These are phyloP conservation scores for Cotoneaster glaucophyllus DNA, from an alignment of 306 rosid genomes.

Conservation along the genomic window DNA sequence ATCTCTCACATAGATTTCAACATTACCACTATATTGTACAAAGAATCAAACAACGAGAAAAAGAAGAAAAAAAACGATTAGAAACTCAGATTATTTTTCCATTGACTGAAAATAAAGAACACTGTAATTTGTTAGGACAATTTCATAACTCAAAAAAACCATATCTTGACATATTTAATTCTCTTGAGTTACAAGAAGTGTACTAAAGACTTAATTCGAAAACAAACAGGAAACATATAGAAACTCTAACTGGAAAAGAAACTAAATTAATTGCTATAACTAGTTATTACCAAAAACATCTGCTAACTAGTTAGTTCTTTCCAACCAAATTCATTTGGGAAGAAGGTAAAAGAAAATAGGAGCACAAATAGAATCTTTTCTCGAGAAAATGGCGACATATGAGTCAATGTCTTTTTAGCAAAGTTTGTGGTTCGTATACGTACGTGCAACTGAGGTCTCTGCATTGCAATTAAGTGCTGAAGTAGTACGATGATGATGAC, in stretches of 20 bases:
- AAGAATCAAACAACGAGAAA: neutral
- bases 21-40: neutral
- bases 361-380: neutral
- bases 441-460: conserved; percentile 27
- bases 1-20: neutral
- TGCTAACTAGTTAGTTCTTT: too few species aligned
- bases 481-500: neutral
- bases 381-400: conserved; percentile 7
- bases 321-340: neutral
- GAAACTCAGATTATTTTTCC: too few species aligned
- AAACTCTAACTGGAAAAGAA: neutral
- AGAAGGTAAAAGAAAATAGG: neutral
- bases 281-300: too few species aligned
- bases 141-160: neutral
- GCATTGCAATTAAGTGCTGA: conserved; percentile 26
- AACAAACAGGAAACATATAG: neutral
- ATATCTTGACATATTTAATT: too few species aligned
- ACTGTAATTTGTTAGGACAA: neutral
- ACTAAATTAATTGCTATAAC: neutral
- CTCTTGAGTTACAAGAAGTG: neutral
- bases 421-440: conserved; percentile 3
- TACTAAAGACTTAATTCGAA: neutral
- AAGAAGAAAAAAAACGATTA: neutral
- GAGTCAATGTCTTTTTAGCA: conserved; percentile 11
- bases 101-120: neutral